Evolutionary conservation across 2,329 filamentous ascomycete genomes (phyloP).

Genomic region (Trichoderma koningiopsis): DNA sequence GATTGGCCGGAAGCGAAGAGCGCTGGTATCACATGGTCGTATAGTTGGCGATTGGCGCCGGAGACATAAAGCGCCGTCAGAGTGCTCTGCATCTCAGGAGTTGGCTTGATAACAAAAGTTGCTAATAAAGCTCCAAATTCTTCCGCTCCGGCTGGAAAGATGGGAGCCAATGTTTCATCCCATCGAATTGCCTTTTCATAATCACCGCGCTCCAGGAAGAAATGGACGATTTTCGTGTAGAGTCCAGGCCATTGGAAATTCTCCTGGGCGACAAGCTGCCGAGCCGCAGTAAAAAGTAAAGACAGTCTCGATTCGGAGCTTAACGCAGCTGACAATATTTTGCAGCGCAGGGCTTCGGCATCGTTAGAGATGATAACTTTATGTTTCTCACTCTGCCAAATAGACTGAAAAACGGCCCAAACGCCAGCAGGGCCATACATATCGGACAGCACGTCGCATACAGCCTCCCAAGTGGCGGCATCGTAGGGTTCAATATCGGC

Average conservation of each 20-base stretch:
- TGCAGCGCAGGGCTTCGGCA: slow-evolving; percentile 36
- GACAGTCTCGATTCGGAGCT: slow-evolving; percentile 32
- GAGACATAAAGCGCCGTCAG: slow-evolving; percentile 50
- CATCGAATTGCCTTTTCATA: slow-evolving; percentile 47
- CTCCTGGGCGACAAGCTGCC: slow-evolving; percentile 42
- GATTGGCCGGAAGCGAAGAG: slow-evolving; percentile 52
- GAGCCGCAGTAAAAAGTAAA: slow-evolving; percentile 34
- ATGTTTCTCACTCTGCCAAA: slow-evolving; percentile 28
- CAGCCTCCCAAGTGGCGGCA: slow-evolving; percentile 29
- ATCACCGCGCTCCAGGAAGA: slow-evolving; percentile 45
- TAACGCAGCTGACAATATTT: slow-evolving; percentile 37
- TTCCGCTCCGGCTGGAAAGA: slow-evolving; percentile 46
- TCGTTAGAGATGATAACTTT: slow-evolving; percentile 31
- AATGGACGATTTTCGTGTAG: slow-evolving; percentile 50
- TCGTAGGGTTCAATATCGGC: slow-evolving; percentile 25
- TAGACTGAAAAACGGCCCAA: slow-evolving; percentile 35
- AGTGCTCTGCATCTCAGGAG: slow-evolving; percentile 42
- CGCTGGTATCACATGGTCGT: slow-evolving; percentile 55
- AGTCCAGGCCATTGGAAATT: slow-evolving; percentile 52
- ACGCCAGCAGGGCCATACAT: slow-evolving; percentile 32
- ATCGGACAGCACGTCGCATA: slow-evolving; percentile 29
- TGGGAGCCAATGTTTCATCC: slow-evolving; percentile 50
- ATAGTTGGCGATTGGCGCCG: slow-evolving; percentile 48
- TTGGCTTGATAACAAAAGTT: slow-evolving; percentile 45
- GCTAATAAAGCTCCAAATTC: slow-evolving; percentile 48